These are phyloP conservation scores for Calonectria pauciramosa DNA, from an alignment of 2,329 filamentous ascomycete genomes.

Conservation along the genomic window DNA sequence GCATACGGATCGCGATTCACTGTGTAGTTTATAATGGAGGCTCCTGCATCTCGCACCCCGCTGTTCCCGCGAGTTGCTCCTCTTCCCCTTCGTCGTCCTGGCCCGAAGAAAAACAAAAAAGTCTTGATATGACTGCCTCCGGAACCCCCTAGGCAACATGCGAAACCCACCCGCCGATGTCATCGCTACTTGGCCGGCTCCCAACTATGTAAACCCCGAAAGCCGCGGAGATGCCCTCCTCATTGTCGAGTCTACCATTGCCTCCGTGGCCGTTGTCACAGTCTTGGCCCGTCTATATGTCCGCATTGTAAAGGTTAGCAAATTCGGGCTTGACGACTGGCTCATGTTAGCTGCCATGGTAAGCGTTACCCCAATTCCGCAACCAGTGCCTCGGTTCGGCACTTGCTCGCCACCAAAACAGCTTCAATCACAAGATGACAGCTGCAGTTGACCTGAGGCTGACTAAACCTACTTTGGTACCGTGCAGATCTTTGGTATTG, in stretches of 20 bases:
- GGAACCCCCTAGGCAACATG: slow-evolving; percentile 43
- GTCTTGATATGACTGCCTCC: slow-evolving; percentile 10
- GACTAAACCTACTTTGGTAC: slow-evolving; percentile 9
- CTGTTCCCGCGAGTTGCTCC: slow-evolving; percentile 52
- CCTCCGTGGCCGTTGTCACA: slow-evolving; percentile 51
- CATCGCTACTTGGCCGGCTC: slow-evolving; percentile 52
- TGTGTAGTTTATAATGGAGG: slow-evolving; percentile 19
- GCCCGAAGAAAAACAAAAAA: background rate
- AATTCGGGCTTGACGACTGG: slow-evolving; percentile 56
- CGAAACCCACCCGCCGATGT: slow-evolving; percentile 54
- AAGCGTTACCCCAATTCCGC: slow-evolving; percentile 24
- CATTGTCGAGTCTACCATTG: slow-evolving; percentile 53
- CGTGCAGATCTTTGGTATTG: slow-evolving; percentile 50
- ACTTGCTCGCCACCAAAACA: background rate
- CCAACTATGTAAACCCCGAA: slow-evolving; percentile 55
- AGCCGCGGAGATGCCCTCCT: slow-evolving; percentile 54
- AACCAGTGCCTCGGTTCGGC: slow-evolving; percentile 23
- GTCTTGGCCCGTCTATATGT: slow-evolving; percentile 55
- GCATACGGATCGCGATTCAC: background rate
- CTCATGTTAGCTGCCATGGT: slow-evolving; percentile 57
- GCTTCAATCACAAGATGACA: background rate
- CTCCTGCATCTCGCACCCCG: slow-evolving; percentile 23
- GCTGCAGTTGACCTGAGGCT: slow-evolving; percentile 9
- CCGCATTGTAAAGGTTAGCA: slow-evolving; percentile 50
- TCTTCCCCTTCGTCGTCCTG: slow-evolving; percentile 12